Evolutionary conservation across 768 basidiomycete species (phyloP).

Genomic region (Hygrocybe coccinea): DNA sequence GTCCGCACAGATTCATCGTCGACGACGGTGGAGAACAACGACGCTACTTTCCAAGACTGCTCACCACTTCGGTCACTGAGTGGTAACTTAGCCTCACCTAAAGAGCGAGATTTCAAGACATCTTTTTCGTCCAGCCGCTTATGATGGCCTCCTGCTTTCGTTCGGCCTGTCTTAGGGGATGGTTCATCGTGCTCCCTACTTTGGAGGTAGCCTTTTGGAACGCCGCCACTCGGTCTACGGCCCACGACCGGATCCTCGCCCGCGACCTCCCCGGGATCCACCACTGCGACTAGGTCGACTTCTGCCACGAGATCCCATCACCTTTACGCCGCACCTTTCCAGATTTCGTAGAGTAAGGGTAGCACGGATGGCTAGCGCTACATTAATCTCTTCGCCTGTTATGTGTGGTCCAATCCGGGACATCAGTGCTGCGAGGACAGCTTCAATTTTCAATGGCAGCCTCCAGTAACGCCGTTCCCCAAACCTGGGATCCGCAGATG

Average conservation of each 20-base stretch:
- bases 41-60: conserved; percentile 5
- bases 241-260: conserved; percentile 7
- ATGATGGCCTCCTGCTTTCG: neutral
- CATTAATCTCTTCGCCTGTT: neutral
- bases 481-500: neutral
- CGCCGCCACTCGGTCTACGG: neutral
- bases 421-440: conserved; percentile 4
- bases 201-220: neutral
- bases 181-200: neutral
- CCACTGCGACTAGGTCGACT: neutral
- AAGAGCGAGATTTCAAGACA: neutral
- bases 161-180: neutral
- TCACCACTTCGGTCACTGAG: conserved; percentile 1
- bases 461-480: neutral
- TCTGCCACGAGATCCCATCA: neutral
- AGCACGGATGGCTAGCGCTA: neutral
- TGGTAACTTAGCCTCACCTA: neutral
- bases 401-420: conserved; percentile 1
- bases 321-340: neutral
- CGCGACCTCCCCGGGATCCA: neutral
- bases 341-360: neutral
- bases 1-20: conserved; percentile 3
- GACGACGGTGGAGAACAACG: conserved; percentile 2
- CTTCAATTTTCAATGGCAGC: conserved; percentile 3
- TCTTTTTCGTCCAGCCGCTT: neutral